A percentile compares a stretch with the other conserved stretches of the same genome.
Conservation (phyloP, 768 basidiomycete genomes). For the Phaffia australis region DNA sequence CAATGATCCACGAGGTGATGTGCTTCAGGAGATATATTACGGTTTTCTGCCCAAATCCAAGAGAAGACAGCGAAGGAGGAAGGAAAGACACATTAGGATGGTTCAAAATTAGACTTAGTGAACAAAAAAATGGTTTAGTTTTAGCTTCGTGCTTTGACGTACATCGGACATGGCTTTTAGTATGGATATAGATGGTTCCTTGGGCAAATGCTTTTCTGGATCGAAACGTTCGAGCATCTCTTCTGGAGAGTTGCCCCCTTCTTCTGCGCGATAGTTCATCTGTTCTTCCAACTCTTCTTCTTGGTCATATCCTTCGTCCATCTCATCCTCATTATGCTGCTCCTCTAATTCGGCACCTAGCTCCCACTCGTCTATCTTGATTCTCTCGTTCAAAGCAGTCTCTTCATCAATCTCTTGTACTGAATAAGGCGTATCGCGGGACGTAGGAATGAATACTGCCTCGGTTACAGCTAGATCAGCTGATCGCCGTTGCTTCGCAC, state of each 20-base stretch:
- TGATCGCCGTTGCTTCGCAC: not conserved
- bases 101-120: not conserved
- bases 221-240: not conserved
- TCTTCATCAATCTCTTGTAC: not conserved
- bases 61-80: not conserved
- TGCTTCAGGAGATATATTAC: not conserved
- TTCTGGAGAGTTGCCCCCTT: not conserved
- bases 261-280: not conserved
- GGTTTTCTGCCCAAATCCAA: not conserved
- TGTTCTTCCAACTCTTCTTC: not conserved
- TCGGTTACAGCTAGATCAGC: not conserved
- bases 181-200: not conserved
- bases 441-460: not conserved
- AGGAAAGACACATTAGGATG: not conserved
- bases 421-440: not conserved
- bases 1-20: not conserved
- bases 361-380: not conserved
- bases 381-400: not conserved
- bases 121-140: not conserved
- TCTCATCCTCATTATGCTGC: not conserved
- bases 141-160: not conserved
- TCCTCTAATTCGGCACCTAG: not conserved
- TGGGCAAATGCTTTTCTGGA: not conserved
- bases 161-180: constrained; percentile 8
- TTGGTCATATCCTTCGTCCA: constrained; percentile 2